Conservation (phyloP, 202 grass and related monocot genomes). For the Eragrostis tef region DNA sequence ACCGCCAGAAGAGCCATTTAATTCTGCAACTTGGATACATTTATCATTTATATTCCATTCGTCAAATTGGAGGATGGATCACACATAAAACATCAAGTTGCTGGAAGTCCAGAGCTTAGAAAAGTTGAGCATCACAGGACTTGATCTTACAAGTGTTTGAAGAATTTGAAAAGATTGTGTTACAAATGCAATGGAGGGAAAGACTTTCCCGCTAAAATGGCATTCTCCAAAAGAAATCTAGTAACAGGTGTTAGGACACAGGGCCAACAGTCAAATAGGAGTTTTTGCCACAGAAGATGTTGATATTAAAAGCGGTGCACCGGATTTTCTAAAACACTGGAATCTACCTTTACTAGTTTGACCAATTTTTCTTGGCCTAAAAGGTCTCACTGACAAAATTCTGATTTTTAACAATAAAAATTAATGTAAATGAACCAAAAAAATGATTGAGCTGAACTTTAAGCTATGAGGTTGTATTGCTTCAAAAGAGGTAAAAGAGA, state of each 20-base stretch:
- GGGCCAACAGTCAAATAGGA: not conserved
- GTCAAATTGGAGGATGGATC: conserved; percentile 24
- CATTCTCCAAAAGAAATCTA: not conserved
- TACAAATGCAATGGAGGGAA: not conserved
- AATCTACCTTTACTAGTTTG: not conserved
- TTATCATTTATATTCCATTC: conserved; percentile 28
- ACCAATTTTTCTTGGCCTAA: not conserved
- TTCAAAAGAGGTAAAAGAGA: conserved; percentile 1
- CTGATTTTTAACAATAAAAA: not conserved
- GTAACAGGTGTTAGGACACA: not conserved
- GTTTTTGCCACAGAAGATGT: conserved; percentile 7
- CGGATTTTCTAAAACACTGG: not conserved
- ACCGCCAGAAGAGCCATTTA: conserved; percentile 27
- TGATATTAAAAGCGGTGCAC: not conserved
- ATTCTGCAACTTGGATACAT: conserved; percentile 20
- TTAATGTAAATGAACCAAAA: too few species aligned
- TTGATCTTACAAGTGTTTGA: too few species aligned
- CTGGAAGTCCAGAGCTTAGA: not conserved
- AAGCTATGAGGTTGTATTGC: conserved; percentile 8
- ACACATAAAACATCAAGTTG: conserved; percentile 20
- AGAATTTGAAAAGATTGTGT: not conserved
- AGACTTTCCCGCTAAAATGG: not conserved
- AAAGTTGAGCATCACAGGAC: conserved; percentile 16
- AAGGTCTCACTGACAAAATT: not conserved
- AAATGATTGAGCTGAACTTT: not conserved